Percentiles rank a stretch among this genome's conserved stretches.
Evolutionary conservation across 2,329 filamentous ascomycete genomes (phyloP).

Genomic region (Balansia obtecta): DNA sequence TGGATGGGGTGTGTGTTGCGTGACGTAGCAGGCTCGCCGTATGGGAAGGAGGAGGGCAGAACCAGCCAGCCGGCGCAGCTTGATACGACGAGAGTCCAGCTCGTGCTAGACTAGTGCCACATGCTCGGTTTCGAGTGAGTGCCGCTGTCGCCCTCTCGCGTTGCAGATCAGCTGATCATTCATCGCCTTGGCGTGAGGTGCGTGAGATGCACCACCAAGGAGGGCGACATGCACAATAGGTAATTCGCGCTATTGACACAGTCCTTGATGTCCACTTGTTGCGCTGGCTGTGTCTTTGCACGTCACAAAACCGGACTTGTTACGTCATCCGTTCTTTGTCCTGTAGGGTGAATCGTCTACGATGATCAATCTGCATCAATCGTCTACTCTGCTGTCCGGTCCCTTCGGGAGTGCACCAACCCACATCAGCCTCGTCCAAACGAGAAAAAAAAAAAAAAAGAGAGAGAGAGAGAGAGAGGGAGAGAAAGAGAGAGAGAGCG

Average conservation of each 20-base stretch:
- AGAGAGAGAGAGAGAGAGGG: too few relatives aligned
- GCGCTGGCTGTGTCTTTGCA: not conserved
- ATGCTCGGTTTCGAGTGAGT: not conserved
- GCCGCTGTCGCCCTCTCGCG: not conserved
- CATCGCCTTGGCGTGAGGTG: not conserved
- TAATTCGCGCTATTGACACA: not conserved
- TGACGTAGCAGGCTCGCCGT: not conserved
- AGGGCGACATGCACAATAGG: too few relatives aligned
- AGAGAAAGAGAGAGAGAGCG: too few relatives aligned
- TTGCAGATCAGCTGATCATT: not conserved
- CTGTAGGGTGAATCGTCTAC: not conserved
- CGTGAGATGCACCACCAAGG: too few relatives aligned
- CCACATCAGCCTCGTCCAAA: too few relatives aligned
- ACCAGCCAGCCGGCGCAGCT: too few relatives aligned
- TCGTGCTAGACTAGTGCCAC: not conserved
- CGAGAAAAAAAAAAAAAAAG: too few relatives aligned
- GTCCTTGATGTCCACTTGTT: not conserved
- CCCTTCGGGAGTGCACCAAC: too few relatives aligned
- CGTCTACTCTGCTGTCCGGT: too few relatives aligned
- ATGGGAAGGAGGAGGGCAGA: not conserved
- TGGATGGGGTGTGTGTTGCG: not conserved
- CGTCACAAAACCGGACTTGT: conserved; percentile 2
- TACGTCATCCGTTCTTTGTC: not conserved
- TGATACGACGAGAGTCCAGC: too few relatives aligned
- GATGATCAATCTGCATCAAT: too few relatives aligned